Evolutionary conservation across 106 monocot species (phyloP), one percentile per base, ranked within the genome.

Genomic region (Cymbidium sinense): DNA sequence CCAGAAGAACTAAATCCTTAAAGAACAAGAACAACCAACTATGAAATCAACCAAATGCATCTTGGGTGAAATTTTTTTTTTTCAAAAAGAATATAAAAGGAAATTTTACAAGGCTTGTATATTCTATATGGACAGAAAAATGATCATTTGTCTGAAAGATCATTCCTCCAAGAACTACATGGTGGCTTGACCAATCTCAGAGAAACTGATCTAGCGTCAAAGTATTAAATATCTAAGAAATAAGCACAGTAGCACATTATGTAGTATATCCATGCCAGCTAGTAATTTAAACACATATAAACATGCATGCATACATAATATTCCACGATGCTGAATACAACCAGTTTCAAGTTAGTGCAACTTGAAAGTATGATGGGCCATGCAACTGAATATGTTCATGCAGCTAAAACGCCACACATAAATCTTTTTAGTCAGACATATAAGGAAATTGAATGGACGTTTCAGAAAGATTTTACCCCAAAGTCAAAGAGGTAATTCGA

Each of bases 401-500:
- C n/a, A 11, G 15, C 67, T 13, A 31, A 67, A 17, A 33, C 8
- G 18, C 31, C 33, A 31, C 67, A 67, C 29, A 33, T 33, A 17
- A 67, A 33, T 4, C 23, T 62, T 67, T 67, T 67, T 67, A 33
- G 18, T 67, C 25, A 37, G 19, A 15, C 47, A 70, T 33, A 34
- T 8, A 9, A 62, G 77, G 31, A 69, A 76, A 54, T 35, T 12
- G 19, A 78, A 77, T 11, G 34, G 0, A 12, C 31, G 55, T 70
- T n/a, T 54, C 29, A 78, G 30, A 55, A 30, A 61, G 43, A 21
- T 62, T 73, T 79, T 99, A 99, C 99, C 94, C 88, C 83, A 78
- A 99, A 99, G 79, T 99, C 99, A 85, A 99, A 93, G 84, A 99
- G 95, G 76, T 87, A 90, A 77, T 92, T 95, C 70, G 99, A 88